phyloP scores from a whole-genome alignment of 2,329 filamentous ascomycete genomes.

The Trichoderma atrobrunneum region DNA sequence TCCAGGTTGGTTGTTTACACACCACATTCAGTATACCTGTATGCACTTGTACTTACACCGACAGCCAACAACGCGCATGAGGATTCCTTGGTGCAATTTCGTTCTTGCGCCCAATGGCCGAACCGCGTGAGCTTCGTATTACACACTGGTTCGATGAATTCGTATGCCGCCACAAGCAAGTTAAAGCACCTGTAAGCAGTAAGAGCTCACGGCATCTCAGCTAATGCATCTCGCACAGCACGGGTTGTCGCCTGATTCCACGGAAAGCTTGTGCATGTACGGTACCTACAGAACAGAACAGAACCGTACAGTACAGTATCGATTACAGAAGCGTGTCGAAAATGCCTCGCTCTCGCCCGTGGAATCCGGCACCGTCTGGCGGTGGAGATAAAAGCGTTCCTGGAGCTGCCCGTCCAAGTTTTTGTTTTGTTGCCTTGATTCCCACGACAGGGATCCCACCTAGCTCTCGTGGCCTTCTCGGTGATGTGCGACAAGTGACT shows the following conservation, averaged over 20 bases:
- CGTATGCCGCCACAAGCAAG: not conserved
- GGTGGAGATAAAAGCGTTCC: not conserved
- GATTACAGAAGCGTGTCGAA: not conserved
- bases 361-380: not conserved
- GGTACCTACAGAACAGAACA: not conserved
- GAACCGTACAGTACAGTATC: not conserved
- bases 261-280: not conserved
- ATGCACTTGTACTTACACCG: not conserved
- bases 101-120: not conserved
- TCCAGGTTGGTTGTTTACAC: not conserved
- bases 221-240: not conserved
- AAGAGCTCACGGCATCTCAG: conserved; percentile 10
- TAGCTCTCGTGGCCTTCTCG: not conserved
- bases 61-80: not conserved
- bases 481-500: conserved; percentile 1
- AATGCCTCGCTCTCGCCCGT: conserved; percentile 2
- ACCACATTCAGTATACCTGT: not conserved
- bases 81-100: not conserved
- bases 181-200: not conserved
- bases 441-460: not conserved
- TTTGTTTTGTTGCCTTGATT: not conserved
- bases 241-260: not conserved
- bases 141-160: not conserved
- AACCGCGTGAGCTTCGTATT: not conserved
- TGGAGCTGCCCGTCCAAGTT: not conserved